phyloP scores from a whole-genome alignment of 2,329 filamentous ascomycete species.

The Zymoseptoria brevis region DNA sequence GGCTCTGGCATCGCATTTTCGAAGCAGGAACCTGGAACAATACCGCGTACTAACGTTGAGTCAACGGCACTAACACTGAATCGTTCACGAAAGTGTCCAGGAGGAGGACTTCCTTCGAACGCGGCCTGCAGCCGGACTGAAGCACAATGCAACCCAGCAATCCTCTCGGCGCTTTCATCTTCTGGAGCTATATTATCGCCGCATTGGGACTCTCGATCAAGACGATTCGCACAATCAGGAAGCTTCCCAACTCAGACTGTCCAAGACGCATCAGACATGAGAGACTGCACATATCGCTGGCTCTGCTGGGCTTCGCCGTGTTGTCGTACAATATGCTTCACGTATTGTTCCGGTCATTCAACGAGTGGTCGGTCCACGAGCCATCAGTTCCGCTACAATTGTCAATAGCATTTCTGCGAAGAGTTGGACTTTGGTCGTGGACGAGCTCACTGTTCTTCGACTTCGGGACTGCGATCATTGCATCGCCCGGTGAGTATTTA shows the following conservation, averaged over 20 bases:
- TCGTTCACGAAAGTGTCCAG: background rate
- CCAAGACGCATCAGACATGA: constrained; percentile 2
- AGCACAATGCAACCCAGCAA: constrained; percentile 8
- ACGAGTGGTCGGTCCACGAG: constrained; percentile 16
- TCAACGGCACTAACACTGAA: background rate
- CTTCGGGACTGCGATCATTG: constrained; percentile 27
- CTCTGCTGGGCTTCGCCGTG: constrained; percentile 24
- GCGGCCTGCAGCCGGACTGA: background rate
- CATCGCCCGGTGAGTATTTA: constrained; percentile 13
- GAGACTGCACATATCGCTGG: constrained; percentile 17
- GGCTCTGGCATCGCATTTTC: background rate
- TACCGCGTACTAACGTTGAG: background rate
- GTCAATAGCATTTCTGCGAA: background rate
- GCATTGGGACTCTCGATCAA: constrained; percentile 22
- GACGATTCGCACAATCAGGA: constrained; percentile 14
- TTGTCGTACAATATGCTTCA: constrained; percentile 30
- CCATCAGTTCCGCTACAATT: background rate
- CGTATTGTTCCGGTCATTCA: constrained; percentile 28
- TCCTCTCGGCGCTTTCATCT: constrained; percentile 24
- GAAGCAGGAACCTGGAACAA: background rate
- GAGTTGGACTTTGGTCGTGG: constrained; percentile 27
- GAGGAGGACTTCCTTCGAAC: background rate
- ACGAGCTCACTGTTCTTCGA: constrained; percentile 28
- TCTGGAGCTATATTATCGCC: constrained; percentile 29
- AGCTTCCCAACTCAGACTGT: background rate